Conservation (phyloP, 2,329 filamentous ascomycete species). For the Lachnum nothofagi region DNA sequence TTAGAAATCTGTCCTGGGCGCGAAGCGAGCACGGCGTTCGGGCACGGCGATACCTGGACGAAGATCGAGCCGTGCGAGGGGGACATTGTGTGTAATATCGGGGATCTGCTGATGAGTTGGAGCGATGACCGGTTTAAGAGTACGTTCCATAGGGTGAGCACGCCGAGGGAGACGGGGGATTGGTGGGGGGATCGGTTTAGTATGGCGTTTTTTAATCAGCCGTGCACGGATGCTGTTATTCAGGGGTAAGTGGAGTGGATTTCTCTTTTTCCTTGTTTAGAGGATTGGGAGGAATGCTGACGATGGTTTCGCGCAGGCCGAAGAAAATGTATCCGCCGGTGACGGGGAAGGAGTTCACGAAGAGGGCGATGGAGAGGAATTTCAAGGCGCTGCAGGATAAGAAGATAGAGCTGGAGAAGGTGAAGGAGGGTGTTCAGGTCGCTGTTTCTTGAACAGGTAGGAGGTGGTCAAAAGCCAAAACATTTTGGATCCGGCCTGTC, state of each 20-base stretch:
- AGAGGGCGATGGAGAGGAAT: slow-evolving; percentile 51
- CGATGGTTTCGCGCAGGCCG: no score
- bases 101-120: slow-evolving; percentile 61
- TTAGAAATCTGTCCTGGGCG: slow-evolving; percentile 62
- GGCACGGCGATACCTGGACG: slow-evolving; percentile 56
- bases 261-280: no score
- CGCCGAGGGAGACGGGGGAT: slow-evolving; percentile 49
- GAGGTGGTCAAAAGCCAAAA: no score
- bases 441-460: background rate
- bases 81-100: slow-evolving; percentile 58
- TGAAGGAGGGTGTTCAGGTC: background rate
- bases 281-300: no score
- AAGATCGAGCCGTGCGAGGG: slow-evolving; percentile 51
- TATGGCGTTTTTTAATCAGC: slow-evolving; percentile 64
- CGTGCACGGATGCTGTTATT: slow-evolving; percentile 51
- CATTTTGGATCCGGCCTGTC: no score
- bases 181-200: slow-evolving; percentile 58
- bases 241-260: no score
- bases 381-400: slow-evolving; percentile 48
- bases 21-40: slow-evolving; percentile 55
- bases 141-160: slow-evolving; percentile 60
- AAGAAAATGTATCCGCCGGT: slow-evolving; percentile 56
- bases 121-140: slow-evolving; percentile 63
- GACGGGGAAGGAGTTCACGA: slow-evolving; percentile 56
- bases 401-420: slow-evolving; percentile 30